Conservation (phyloP, 768 basidiomycete species). For the Hypholoma fasciculare region DNA sequence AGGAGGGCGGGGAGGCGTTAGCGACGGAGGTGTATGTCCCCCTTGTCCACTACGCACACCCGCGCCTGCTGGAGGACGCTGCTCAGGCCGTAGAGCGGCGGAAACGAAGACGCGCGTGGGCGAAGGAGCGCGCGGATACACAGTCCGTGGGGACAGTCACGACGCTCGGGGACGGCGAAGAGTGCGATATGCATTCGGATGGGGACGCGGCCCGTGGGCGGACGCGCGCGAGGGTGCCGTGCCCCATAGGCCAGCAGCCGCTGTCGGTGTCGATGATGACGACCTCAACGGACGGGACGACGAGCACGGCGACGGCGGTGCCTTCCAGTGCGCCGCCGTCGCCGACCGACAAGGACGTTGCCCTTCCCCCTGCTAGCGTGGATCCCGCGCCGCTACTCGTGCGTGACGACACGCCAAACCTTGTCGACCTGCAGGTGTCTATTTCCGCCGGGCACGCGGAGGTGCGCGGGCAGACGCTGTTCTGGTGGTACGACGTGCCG, state of each 20-base stretch:
- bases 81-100: slow-evolving; percentile 4
- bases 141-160: slow-evolving; percentile 14
- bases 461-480: slow-evolving; percentile 47
- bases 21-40: slow-evolving; percentile 94
- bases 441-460: slow-evolving; percentile 43
- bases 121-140: slow-evolving; percentile 2
- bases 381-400: slow-evolving; percentile 7
- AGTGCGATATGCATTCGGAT: background rate
- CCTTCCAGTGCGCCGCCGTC: background rate
- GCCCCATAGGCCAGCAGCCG: background rate
- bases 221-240: background rate
- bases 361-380: background rate
- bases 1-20: slow-evolving; percentile 31
- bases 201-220: background rate
- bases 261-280: slow-evolving; percentile 7
- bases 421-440: slow-evolving; percentile 41
- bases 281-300: background rate
- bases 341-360: background rate
- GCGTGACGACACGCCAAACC: slow-evolving; percentile 7
- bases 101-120: background rate
- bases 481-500: slow-evolving; percentile 57
- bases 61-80: slow-evolving; percentile 25
- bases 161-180: slow-evolving; percentile 12
- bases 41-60: slow-evolving; percentile 80
- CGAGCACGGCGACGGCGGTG: slow-evolving; percentile 1